Evolutionary conservation across 2,329 filamentous ascomycete species (phyloP), one percentile per base, ranked within the genome.

Genomic region (Ophiostoma montium): DNA sequence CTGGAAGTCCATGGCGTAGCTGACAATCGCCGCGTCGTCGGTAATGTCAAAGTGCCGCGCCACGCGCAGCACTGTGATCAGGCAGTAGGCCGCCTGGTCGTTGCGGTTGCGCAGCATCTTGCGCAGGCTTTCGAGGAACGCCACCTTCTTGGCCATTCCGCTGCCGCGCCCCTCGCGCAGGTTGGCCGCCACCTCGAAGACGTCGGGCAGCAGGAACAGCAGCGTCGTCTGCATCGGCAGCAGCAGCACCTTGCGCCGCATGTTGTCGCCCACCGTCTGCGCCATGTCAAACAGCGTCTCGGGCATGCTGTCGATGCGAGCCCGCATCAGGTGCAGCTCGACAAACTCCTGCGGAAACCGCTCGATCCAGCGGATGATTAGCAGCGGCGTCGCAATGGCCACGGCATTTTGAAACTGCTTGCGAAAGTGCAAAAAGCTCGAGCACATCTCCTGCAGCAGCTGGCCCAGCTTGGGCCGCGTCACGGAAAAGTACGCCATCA

Each of bases 211-310:
- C 9, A 84, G 67, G 51, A 84, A 73, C 10, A 84, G 63, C 5
- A 84, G 63, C 12, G 74, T 70, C 2, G 72, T 78, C 59, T 84
- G 80, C 47, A 84, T 67, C 15, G 80, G 78, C 56, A 74, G 80
- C 18, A 82, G 65, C 31, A 76, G 64, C 3, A 69, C 68, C 55
- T 71, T 76, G 44, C 74, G 70, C 53, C 71, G 71, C 35, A 68
- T 70, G 49, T 71, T 75, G 58, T 83, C 79, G 33, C 71, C 69
- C 27, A 80, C 70, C 3, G 75, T 76, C 54, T 78, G 72, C 5
- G 76, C 72, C 76, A 84, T 83, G 57, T 84, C 80, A 58, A 84
- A 83, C 21, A 84, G 66, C 1, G 77, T 82, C 58, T 84, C 80
- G 5, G 77, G 74, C 10, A 75, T 76, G 44, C 74, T 76, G 55